These are phyloP conservation scores for Saitozyma sp. DNA, from an alignment of 768 basidiomycete genomes.

Conservation along the genomic window DNA sequence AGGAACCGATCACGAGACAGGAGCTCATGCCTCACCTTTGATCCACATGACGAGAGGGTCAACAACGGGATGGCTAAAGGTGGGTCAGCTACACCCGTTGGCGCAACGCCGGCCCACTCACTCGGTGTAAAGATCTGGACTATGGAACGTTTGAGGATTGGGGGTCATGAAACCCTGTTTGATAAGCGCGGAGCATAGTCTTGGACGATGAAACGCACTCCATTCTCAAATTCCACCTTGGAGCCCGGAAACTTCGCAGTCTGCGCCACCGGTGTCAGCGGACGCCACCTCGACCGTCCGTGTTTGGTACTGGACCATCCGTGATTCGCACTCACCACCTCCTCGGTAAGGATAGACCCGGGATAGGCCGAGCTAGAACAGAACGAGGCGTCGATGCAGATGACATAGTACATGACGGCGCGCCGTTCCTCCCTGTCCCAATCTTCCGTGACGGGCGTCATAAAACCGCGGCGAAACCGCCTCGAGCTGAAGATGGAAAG, in stretches of 20 bases:
- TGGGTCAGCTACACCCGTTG: not conserved
- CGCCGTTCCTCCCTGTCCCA: conserved; percentile 41
- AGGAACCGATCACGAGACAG: too few species aligned
- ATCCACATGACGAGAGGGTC: conserved; percentile 26
- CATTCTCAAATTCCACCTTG: conserved; percentile 16
- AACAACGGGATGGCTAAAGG: conserved; percentile 27
- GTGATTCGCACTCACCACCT: conserved; percentile 28
- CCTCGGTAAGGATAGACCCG: conserved; percentile 26
- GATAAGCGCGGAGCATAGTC: not conserved
- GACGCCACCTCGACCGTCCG: not conserved
- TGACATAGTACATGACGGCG: conserved; percentile 23
- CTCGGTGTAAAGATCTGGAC: conserved; percentile 28
- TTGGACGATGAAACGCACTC: conserved; percentile 9
- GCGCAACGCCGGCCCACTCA: conserved; percentile 4
- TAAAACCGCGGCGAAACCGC: conserved; percentile 9
- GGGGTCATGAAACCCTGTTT: conserved; percentile 9
- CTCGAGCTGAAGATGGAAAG: conserved; percentile 14
- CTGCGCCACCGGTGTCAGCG: conserved; percentile 5
- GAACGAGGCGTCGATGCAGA: conserved; percentile 26
- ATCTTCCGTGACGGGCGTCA: conserved; percentile 27
- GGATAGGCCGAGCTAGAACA: conserved; percentile 34
- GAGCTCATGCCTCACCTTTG: conserved; percentile 13
- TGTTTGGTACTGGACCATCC: too few species aligned
- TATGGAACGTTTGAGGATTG: conserved; percentile 27
- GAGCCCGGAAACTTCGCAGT: conserved; percentile 15